Evolutionary conservation across 75 land plant species (phyloP), one percentile per base, ranked within the genome.

Genomic region (Isoetes taiwanensis): DNA sequence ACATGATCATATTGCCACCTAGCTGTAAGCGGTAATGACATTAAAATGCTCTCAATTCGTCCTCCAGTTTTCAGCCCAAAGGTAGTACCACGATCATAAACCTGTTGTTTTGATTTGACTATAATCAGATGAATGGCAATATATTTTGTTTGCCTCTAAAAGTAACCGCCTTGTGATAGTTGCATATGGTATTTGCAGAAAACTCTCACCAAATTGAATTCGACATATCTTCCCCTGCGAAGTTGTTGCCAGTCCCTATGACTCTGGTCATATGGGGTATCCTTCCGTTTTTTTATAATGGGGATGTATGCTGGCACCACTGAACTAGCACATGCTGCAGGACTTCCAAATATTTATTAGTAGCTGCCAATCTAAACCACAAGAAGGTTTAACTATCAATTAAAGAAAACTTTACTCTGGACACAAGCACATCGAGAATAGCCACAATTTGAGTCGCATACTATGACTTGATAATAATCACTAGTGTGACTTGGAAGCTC

Each of bases 1-100:
- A 93, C 96, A 77, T 93, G 98, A 65, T 84, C 90, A 62, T 93
- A 93, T 61, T 93, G 90, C 98, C 98, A 93, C 33, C 98, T 69
- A 0, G 96, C 90, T 17, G 90, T 84, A 63, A 88, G 57, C 8
- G 98, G 98, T 21, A 93, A 79, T 35, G 98, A 93, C 68, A 93
- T 91, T 40, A 93, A 77, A 58, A 93, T 93, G 55, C 98, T 93
- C 72, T 93, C 96, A 41, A 93, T 93, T n/a, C 90, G 67, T 20
- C 98, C 98, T 43, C 98, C 98, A 11, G 98, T 93, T 77, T 83
- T 80, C 23, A 93, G 77, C 6, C 98, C 98, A 65, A 93, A 93
- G 54, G 98, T 93, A 9, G 98, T 93, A 27, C 98, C 98, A 14
- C 98, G 77, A 74, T 93, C 98, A 76, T 93, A 93, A 43, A 93